Percentiles rank a stretch among this genome's conserved stretches.
Conservation (phyloP, 306 rosid genomes). For the Hylodesmum podocarpum region DNA sequence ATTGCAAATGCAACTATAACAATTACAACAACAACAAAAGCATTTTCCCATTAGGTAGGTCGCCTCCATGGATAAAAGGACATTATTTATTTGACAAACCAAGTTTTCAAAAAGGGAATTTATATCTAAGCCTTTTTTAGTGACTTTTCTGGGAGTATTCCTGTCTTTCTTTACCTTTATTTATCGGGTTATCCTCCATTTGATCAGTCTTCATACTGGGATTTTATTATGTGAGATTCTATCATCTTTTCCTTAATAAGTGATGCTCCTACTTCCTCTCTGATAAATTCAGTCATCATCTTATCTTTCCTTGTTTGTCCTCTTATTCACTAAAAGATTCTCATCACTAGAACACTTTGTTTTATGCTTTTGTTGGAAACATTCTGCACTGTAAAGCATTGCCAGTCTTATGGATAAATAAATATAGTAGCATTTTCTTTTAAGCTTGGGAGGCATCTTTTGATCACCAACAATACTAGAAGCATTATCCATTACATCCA, state of each 20-base stretch:
- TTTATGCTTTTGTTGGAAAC: neutral
- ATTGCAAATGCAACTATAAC: neutral
- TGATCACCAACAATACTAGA: neutral
- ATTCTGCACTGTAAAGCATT: neutral
- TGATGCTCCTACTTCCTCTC: neutral
- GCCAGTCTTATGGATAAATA: neutral
- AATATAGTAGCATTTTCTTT: neutral
- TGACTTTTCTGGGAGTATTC: neutral
- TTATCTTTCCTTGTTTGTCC: slow-evolving; percentile 8
- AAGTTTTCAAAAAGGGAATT: neutral
- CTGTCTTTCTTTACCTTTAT: neutral
- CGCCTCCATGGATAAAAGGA: neutral
- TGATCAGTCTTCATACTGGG: neutral
- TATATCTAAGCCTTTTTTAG: neutral
- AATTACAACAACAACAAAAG: neutral
- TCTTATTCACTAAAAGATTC: neutral
- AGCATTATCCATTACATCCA: slow-evolving; percentile 6
- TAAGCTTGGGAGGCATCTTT: neutral
- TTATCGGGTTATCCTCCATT: neutral
- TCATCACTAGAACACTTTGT: neutral
- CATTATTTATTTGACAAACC: neutral
- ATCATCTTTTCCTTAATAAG: neutral
- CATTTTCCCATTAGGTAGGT: neutral
- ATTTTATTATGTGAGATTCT: neutral
- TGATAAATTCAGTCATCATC: neutral